Evolutionary conservation across 768 basidiomycete genomes (phyloP).

Genomic region (Astraeus odoratus): DNA sequence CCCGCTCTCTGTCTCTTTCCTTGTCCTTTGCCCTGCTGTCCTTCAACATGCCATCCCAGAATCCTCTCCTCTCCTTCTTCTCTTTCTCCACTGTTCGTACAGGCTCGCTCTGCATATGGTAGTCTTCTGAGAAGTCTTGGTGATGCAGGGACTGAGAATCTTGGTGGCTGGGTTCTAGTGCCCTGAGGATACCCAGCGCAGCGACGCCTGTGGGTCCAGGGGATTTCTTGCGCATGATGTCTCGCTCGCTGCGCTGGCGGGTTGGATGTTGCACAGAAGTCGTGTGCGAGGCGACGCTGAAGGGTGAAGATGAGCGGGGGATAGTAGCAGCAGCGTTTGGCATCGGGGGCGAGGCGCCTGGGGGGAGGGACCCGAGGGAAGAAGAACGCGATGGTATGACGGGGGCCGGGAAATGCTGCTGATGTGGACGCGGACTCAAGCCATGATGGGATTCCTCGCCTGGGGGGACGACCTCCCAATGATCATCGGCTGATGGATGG

Average conservation of each 20-base stretch:
- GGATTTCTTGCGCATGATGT: slow-evolving; percentile 22
- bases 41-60: slow-evolving; percentile 41
- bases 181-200: slow-evolving; percentile 50
- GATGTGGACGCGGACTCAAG: slow-evolving; percentile 17
- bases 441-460: slow-evolving; percentile 19
- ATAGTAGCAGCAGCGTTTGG: slow-evolving; percentile 15
- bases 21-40: slow-evolving; percentile 33
- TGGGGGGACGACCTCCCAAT: slow-evolving; percentile 38
- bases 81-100: slow-evolving; percentile 30
- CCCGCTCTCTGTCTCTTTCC: slow-evolving; percentile 32
- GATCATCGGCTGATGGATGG: slow-evolving; percentile 34
- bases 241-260: slow-evolving; percentile 17
- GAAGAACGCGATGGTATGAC: slow-evolving; percentile 42
- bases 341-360: slow-evolving; percentile 33
- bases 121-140: slow-evolving; percentile 26
- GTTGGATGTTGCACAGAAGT: slow-evolving; percentile 11
- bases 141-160: slow-evolving; percentile 13
- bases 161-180: slow-evolving; percentile 49
- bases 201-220: slow-evolving; percentile 26
- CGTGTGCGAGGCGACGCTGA: slow-evolving; percentile 28
- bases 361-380: slow-evolving; percentile 42
- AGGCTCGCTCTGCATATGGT: slow-evolving; percentile 16
- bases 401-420: slow-evolving; percentile 22
- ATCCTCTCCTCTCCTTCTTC: slow-evolving; percentile 47
- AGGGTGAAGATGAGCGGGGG: slow-evolving; percentile 41